phyloP scores from a whole-genome alignment of 345 rosid genomes.

The Lenwebbia sp. region DNA sequence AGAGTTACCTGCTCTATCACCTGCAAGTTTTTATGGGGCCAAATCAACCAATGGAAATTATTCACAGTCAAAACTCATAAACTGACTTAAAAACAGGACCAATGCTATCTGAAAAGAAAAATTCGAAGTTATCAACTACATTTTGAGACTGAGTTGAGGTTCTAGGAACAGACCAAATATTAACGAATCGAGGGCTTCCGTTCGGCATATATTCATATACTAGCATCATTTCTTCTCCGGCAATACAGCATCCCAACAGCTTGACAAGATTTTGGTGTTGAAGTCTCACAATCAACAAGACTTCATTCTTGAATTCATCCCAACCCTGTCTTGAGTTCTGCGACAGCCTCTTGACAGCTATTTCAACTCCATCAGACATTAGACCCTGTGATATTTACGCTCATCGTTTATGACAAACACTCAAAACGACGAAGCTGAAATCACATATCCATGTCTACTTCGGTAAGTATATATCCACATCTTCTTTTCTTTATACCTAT shows the following conservation, averaged over 20 bases:
- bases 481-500: neutral
- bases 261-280: conserved; percentile 3
- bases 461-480: neutral
- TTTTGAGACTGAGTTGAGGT: neutral
- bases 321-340: neutral
- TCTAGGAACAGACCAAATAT: neutral
- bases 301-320: conserved; percentile 1
- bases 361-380: neutral
- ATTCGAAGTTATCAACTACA: neutral
- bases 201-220: neutral
- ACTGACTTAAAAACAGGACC: neutral
- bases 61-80: neutral
- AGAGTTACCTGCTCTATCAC: neutral
- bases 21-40: neutral
- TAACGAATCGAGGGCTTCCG: neutral
- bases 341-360: conserved; percentile 8
- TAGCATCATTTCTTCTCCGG: neutral
- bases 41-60: neutral
- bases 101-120: neutral
- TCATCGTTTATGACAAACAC: neutral
- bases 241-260: neutral
- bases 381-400: neutral
- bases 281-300: neutral
- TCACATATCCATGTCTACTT: neutral
- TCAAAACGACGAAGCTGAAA: neutral